Conservation (phyloP, 1,284 basidiomycete species). For the Sporisorium scitamineum region DNA sequence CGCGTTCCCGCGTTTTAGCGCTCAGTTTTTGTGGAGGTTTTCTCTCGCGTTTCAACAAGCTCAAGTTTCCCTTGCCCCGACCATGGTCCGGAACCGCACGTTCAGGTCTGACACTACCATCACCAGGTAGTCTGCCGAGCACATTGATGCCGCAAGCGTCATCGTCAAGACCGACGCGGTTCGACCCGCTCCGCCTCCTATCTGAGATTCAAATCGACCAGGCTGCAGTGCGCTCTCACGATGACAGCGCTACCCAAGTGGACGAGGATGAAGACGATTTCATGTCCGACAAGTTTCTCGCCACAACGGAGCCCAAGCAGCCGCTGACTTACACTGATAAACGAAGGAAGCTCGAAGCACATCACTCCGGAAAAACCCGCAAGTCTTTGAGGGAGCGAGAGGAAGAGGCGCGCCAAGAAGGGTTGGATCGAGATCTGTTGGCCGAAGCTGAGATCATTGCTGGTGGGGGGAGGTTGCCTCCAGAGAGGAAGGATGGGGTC, state of each 20-base stretch:
- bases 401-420: slow-evolving; percentile 32
- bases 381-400: slow-evolving; percentile 27
- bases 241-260: neutral
- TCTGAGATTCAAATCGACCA: slow-evolving; percentile 28
- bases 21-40: slow-evolving; percentile 4
- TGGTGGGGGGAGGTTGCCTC: slow-evolving; percentile 37
- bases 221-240: neutral
- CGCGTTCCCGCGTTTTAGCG: neutral
- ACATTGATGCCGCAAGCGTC: neutral
- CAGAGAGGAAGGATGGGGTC: slow-evolving; percentile 14
- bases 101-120: neutral
- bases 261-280: slow-evolving; percentile 44
- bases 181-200: slow-evolving; percentile 22
- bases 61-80: neutral
- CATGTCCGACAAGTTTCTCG: slow-evolving; percentile 47
- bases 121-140: neutral
- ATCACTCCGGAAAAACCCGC: slow-evolving; percentile 4
- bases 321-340: slow-evolving; percentile 38
- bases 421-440: slow-evolving; percentile 40
- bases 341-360: slow-evolving; percentile 26
- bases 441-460: slow-evolving; percentile 52
- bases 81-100: neutral
- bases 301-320: slow-evolving; percentile 15
- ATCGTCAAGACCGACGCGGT: slow-evolving; percentile 5
- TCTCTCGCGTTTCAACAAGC: neutral